These are phyloP conservation scores for Rosellinia necatrix DNA, from an alignment of 2,329 filamentous ascomycete species.

Conservation along the genomic window DNA sequence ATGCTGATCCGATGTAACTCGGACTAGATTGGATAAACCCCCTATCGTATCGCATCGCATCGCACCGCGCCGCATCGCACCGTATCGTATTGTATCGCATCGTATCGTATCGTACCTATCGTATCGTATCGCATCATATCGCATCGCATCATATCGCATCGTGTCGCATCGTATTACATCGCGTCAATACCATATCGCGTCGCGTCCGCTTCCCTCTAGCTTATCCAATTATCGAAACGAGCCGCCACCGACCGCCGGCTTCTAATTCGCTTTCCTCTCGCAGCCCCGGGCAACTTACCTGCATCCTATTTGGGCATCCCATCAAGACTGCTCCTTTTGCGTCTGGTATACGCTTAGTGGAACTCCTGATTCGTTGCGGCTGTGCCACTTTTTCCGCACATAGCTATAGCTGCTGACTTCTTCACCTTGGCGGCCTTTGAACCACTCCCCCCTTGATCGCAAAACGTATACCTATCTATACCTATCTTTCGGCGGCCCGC, in stretches of 20 bases:
- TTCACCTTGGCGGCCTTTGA: not conserved
- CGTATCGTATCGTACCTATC: not conserved
- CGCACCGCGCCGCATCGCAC: conserved; percentile 3
- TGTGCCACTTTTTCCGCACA: not conserved
- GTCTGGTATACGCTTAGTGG: not conserved
- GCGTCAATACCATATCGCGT: not conserved
- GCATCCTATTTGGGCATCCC: not conserved
- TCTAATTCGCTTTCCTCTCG: not conserved
- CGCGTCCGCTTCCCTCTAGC: not conserved
- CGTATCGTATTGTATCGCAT: not conserved
- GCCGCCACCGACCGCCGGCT: not conserved
- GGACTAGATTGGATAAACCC: conserved; percentile 6
- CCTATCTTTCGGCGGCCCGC: not conserved
- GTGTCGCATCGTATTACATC: conserved; percentile 3
- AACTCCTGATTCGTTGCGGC: conserved; percentile 1
- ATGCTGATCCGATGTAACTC: conserved; percentile 11
- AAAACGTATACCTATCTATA: not conserved
- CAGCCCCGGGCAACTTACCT: not conserved
- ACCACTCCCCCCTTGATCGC: not conserved
- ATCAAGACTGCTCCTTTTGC: not conserved
- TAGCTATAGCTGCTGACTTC: conserved; percentile 3
- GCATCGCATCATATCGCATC: too few species aligned
- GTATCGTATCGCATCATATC: conserved; percentile 1
- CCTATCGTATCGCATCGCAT: conserved; percentile 8
- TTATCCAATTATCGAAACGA: not conserved